A percentile compares a stretch with the other conserved stretches of the same genome.
These are phyloP conservation scores for Aspergillus sp. DNA, from an alignment of 2,329 filamentous ascomycete species.

Conservation along the genomic window DNA sequence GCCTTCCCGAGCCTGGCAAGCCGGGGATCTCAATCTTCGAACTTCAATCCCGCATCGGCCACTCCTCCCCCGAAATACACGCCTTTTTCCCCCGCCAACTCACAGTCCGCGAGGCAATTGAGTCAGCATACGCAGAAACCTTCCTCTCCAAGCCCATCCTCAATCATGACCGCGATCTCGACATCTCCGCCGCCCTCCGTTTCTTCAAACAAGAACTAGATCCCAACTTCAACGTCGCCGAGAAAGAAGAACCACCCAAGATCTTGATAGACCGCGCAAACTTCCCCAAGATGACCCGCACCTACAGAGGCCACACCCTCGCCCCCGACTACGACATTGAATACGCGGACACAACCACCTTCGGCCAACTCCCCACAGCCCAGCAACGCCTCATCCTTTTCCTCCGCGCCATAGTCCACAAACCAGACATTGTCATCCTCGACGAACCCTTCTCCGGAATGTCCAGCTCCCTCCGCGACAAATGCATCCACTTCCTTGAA, in stretches of 20 bases:
- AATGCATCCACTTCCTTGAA: constrained; percentile 78
- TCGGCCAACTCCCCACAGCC: constrained; percentile 57
- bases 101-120: constrained; percentile 70
- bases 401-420: constrained; percentile 76
- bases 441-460: constrained; percentile 89
- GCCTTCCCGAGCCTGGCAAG: constrained; percentile 70
- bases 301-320: constrained; percentile 3
- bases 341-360: constrained; percentile 77
- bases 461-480: constrained; percentile 77
- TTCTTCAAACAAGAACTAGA: constrained; percentile 82
- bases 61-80: constrained; percentile 92
- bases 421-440: constrained; percentile 76
- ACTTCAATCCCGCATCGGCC: constrained; percentile 83
- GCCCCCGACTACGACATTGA: constrained; percentile 35
- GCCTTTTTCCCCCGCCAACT: constrained; percentile 82
- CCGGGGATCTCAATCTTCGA: constrained; percentile 88
- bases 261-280: background rate
- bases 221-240: constrained; percentile 42
- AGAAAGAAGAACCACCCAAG: constrained; percentile 16
- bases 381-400: constrained; percentile 81
- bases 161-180: constrained; percentile 53
- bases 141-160: constrained; percentile 72
- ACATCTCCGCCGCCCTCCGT: constrained; percentile 67
- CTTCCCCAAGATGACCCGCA: constrained; percentile 22
- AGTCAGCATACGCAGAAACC: constrained; percentile 88